These are phyloP conservation scores for Eucalyptus cloeziana DNA, from an alignment of 345 rosid species.

Conservation along the genomic window DNA sequence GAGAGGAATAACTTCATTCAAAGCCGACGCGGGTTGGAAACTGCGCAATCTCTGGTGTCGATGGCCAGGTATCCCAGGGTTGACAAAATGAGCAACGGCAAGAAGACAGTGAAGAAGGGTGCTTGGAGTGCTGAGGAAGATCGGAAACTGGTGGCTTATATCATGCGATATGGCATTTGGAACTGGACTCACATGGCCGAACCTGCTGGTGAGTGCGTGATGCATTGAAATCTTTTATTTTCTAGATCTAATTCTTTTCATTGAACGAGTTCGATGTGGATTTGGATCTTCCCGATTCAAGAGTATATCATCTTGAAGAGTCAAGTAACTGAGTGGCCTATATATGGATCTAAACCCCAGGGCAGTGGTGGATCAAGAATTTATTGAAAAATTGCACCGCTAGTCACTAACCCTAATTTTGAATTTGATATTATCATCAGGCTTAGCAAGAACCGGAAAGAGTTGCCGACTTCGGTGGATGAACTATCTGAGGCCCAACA, in stretches of 20 bases:
- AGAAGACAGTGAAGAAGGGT: neutral
- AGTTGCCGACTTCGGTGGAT: constrained; percentile 12
- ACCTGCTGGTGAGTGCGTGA: neutral
- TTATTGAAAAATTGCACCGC: neutral
- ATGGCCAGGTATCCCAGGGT: neutral
- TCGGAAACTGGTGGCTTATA: neutral
- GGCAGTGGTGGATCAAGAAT: neutral
- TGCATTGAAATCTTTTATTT: neutral
- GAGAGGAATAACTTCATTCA: neutral
- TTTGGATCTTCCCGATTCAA: neutral
- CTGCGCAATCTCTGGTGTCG: neutral
- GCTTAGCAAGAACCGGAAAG: constrained; percentile 2
- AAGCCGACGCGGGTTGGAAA: neutral
- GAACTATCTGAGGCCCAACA: constrained; percentile 5
- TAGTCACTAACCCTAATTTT: neutral
- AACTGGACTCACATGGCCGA: constrained; percentile 4
- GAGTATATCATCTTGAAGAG: neutral
- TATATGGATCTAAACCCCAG: neutral
- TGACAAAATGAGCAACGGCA: neutral
- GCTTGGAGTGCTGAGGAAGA: constrained; percentile 3
- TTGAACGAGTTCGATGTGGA: neutral
- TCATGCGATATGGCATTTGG: constrained; percentile 1
- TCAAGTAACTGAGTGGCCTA: neutral
- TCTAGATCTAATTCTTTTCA: neutral
- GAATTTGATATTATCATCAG: neutral